A percentile compares a stretch with the other conserved stretches of the same genome.
Conservation (phyloP, 306 rosid species). For the Bauhinia variegata region DNA sequence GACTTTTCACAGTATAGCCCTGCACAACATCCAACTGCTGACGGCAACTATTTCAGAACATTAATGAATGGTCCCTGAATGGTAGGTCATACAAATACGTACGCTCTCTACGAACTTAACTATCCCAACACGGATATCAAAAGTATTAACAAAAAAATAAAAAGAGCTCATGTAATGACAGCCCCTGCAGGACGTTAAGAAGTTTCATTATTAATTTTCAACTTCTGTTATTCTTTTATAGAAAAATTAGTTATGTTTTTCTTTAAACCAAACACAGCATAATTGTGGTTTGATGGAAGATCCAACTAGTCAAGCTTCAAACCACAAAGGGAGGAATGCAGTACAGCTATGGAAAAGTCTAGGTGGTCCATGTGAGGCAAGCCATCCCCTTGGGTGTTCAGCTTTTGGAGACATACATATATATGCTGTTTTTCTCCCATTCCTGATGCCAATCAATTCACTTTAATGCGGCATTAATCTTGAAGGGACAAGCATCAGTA, state of each 20-base stretch:
- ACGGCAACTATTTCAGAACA: conserved; percentile 2
- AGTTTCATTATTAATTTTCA: too few species aligned
- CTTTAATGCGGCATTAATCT: conserved; percentile 14
- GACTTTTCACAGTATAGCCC: background rate
- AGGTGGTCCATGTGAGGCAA: background rate
- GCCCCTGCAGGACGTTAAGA: too few species aligned
- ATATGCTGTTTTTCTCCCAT: background rate
- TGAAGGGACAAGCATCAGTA: conserved; percentile 2
- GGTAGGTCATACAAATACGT: background rate
- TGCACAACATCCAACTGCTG: background rate
- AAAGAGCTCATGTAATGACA: too few species aligned
- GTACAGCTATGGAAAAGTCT: too few species aligned
- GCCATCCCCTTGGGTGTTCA: too few species aligned
- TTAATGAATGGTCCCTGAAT: conserved; percentile 39
- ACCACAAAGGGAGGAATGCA: too few species aligned
- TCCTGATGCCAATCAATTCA: conserved; percentile 22
- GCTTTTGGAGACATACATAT: too few species aligned
- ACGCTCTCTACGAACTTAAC: too few species aligned
- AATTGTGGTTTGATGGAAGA: conserved; percentile 17
- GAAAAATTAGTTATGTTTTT: background rate
- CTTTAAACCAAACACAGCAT: too few species aligned
- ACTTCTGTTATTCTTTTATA: too few species aligned
- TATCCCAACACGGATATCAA: too few species aligned
- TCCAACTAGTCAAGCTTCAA: background rate
- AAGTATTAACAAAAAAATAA: too few species aligned